These are phyloP conservation scores for Aspergillus indologenus DNA, from an alignment of 495 filamentous ascomycete genomes.

Conservation along the genomic window DNA sequence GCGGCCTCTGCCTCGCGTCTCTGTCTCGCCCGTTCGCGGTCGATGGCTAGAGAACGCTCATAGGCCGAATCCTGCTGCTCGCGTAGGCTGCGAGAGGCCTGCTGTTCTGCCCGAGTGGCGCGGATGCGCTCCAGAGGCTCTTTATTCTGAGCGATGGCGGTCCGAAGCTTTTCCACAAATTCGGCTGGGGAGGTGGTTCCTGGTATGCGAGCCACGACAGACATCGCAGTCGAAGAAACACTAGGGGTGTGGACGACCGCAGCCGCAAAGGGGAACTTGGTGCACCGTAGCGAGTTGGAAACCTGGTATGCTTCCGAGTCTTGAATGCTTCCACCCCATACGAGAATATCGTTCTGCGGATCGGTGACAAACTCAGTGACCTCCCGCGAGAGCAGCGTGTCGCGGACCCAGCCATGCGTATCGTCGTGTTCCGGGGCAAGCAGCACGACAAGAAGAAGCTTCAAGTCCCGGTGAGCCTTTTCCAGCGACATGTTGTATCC, in stretches of 20 bases:
- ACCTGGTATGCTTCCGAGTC: conserved; percentile 95
- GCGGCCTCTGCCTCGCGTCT: conserved; percentile 71
- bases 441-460: conserved; percentile 81
- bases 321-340: conserved; percentile 89
- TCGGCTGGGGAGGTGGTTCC: conserved; percentile 64
- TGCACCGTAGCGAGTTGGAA: conserved; percentile 73
- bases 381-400: conserved; percentile 75
- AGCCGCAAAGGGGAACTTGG: conserved; percentile 85
- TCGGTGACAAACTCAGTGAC: conserved; percentile 70
- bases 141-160: conserved; percentile 65
- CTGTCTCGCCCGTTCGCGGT: conserved; percentile 75
- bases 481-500: conserved; percentile 91
- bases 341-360: conserved; percentile 67
- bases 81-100: conserved; percentile 71
- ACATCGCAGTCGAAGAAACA: conserved; percentile 80
- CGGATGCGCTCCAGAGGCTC: conserved; percentile 67
- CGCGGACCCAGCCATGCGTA: conserved; percentile 74
- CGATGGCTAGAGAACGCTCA: conserved; percentile 81
- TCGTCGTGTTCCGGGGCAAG: conserved; percentile 92
- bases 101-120: conserved; percentile 67
- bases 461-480: conserved; percentile 81
- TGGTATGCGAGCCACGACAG: conserved; percentile 68
- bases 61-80: conserved; percentile 88
- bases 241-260: conserved; percentile 80
- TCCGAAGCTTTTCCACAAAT: conserved; percentile 68